Percentiles rank a stretch among this genome's conserved stretches.
Evolutionary conservation across 2,329 filamentous ascomycete genomes (phyloP).

Genomic region (Hortaea sp.): DNA sequence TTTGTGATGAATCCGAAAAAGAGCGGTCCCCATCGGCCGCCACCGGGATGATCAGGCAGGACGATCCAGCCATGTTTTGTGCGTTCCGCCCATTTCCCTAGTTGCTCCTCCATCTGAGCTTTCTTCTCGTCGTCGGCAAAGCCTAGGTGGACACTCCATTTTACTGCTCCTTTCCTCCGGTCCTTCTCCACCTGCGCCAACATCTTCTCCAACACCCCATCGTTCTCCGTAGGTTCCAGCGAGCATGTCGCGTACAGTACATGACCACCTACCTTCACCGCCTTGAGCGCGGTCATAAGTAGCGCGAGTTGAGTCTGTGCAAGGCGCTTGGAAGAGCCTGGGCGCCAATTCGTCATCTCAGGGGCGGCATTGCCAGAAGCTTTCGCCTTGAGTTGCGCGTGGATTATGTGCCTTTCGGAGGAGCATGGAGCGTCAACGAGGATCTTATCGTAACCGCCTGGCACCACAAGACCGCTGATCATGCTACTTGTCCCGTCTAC

Average conservation of each 20-base stretch:
- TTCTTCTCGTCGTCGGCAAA: slow-evolving; percentile 9
- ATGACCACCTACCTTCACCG: slow-evolving; percentile 25
- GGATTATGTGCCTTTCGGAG: slow-evolving; percentile 32
- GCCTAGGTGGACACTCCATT: slow-evolving; percentile 25
- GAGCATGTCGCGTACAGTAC: slow-evolving; percentile 35
- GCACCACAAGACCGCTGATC: slow-evolving; percentile 1
- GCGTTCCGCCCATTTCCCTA: slow-evolving; percentile 19
- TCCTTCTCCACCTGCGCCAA: slow-evolving; percentile 27
- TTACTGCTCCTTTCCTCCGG: slow-evolving; percentile 24
- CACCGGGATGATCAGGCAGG: slow-evolving; percentile 29
- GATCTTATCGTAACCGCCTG: slow-evolving; percentile 29
- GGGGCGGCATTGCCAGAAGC: slow-evolving; percentile 22
- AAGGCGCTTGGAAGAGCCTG: slow-evolving; percentile 26
- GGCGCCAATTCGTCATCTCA: slow-evolving; percentile 30
- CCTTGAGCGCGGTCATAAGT: slow-evolving; percentile 28
- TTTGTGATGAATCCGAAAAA: slow-evolving; percentile 32
- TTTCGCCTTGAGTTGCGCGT: slow-evolving; percentile 24
- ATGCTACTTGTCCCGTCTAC: slow-evolving; percentile 3
- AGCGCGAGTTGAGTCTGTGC: slow-evolving; percentile 26
- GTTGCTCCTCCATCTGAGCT: slow-evolving; percentile 6
- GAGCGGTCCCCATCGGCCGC: slow-evolving; percentile 30
- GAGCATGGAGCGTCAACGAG: slow-evolving; percentile 34
- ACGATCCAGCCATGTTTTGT: slow-evolving; percentile 32
- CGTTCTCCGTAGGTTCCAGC: slow-evolving; percentile 31
- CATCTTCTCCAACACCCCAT: slow-evolving; percentile 30